Percentiles rank a stretch among this genome's conserved stretches.
These are phyloP conservation scores for Phlyctochytrium arcticum DNA, from an alignment of 192 early-diverging fungal species.

Conservation along the genomic window DNA sequence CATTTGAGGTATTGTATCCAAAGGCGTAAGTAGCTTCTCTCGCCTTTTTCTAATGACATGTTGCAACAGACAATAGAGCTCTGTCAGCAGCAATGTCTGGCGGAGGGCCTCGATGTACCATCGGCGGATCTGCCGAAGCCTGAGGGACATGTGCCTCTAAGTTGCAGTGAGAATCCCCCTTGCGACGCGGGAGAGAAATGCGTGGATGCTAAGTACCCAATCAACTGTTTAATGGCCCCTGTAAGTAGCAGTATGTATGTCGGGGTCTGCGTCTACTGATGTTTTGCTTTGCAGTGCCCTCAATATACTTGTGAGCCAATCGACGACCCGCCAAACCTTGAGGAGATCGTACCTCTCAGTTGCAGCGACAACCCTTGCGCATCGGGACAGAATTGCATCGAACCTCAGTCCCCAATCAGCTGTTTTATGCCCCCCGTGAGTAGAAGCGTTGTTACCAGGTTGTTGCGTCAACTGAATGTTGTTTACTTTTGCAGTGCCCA, in stretches of 20 bases:
- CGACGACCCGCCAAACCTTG: too few relatives aligned
- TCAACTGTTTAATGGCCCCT: background rate
- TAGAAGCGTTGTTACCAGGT: too few relatives aligned
- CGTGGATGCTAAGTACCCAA: background rate
- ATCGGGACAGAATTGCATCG: too few relatives aligned
- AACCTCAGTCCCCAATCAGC: too few relatives aligned
- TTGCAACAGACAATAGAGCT: background rate
- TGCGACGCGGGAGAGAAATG: background rate
- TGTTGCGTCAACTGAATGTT: too few relatives aligned
- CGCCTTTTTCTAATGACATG: background rate
- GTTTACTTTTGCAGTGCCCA: too few relatives aligned
- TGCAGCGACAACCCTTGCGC: too few relatives aligned
- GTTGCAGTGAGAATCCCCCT: background rate
- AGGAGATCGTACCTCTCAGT: too few relatives aligned
- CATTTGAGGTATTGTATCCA: constrained; percentile 8
- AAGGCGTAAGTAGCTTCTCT: background rate
- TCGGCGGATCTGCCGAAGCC: background rate
- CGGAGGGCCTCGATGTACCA: background rate
- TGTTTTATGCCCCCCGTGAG: too few relatives aligned
- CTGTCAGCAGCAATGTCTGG: background rate
- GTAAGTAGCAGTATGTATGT: background rate
- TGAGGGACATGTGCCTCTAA: background rate
- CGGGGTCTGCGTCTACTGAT: too few relatives aligned
- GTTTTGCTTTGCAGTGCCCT: too few relatives aligned
- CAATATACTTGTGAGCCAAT: too few relatives aligned